Conservation (phyloP, 1,284 basidiomycete species). For the Vanrija sp. region DNA sequence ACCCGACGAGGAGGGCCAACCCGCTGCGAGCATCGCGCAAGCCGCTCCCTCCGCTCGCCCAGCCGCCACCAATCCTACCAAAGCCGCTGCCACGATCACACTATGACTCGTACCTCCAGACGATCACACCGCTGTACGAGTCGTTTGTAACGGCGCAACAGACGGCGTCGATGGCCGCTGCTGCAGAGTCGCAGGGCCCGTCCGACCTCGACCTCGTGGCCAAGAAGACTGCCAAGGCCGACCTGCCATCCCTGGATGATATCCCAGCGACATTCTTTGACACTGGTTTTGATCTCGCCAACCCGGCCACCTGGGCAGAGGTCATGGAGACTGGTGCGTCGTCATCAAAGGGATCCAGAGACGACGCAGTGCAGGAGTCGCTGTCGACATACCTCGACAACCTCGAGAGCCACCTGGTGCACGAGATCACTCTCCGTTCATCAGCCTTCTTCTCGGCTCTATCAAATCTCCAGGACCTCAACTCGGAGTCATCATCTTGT, state of each 20-base stretch:
- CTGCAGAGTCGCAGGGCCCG: constrained; percentile 9
- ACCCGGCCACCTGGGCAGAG: constrained; percentile 73
- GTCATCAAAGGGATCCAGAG: constrained; percentile 39
- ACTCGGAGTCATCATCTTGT: constrained; percentile 80
- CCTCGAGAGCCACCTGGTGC: constrained; percentile 89
- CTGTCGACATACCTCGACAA: constrained; percentile 90
- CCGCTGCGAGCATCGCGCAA: constrained; percentile 77
- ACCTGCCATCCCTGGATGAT: constrained; percentile 60
- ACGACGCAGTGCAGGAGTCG: constrained; percentile 76
- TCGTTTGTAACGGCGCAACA: constrained; percentile 38
- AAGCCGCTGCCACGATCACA: constrained; percentile 56
- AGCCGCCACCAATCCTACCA: constrained; percentile 62
- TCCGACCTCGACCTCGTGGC: constrained; percentile 14
- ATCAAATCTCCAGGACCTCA: constrained; percentile 86
- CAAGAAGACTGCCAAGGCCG: constrained; percentile 29
- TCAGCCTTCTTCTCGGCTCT: constrained; percentile 95
- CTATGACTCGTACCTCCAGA: constrained; percentile 74
- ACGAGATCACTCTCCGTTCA: constrained; percentile 85
- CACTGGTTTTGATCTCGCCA: constrained; percentile 74
- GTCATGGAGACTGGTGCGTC: constrained; percentile 53
- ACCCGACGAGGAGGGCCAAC: constrained; percentile 74
- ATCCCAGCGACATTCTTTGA: constrained; percentile 81
- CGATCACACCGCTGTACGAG: constrained; percentile 72
- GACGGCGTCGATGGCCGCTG: constrained; percentile 18
- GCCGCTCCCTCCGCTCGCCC: constrained; percentile 62